These are phyloP conservation scores for Chalciporus pseudorubinellus DNA, from an alignment of 768 basidiomycete species.

Conservation along the genomic window DNA sequence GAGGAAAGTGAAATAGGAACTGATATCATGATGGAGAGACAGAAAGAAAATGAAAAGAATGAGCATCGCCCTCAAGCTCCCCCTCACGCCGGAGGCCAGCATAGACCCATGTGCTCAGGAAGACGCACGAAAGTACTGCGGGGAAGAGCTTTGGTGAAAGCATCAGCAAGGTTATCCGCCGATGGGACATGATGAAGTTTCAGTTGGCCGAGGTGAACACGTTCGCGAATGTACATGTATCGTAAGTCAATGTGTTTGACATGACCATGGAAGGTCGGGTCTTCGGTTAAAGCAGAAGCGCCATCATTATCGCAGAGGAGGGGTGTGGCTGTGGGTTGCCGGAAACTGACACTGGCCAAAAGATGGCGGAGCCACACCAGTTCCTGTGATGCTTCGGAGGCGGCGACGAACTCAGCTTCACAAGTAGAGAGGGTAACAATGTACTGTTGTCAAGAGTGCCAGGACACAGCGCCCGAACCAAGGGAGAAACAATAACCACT, in stretches of 20 bases:
- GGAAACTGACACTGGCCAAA: slow-evolving; percentile 13
- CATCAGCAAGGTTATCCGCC: slow-evolving; percentile 36
- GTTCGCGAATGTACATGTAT: slow-evolving; percentile 40
- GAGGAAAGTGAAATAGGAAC: no score
- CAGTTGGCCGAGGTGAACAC: slow-evolving; percentile 23
- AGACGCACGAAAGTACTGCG: slow-evolving; percentile 14
- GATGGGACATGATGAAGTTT: slow-evolving; percentile 32
- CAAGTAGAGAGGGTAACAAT: slow-evolving; percentile 39
- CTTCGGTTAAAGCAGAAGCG: slow-evolving; percentile 33
- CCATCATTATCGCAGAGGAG: slow-evolving; percentile 38
- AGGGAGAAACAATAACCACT: slow-evolving; percentile 22
- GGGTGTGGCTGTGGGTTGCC: neutral
- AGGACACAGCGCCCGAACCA: slow-evolving; percentile 25
- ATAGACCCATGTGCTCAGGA: slow-evolving; percentile 16
- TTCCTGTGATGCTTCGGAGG: slow-evolving; percentile 32
- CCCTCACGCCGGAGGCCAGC: neutral
- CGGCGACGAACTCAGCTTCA: slow-evolving; percentile 45
- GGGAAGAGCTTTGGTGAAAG: slow-evolving; percentile 40
- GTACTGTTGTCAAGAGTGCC: slow-evolving; percentile 37
- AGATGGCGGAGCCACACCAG: slow-evolving; percentile 34
- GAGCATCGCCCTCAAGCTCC: neutral
- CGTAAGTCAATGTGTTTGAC: slow-evolving; percentile 46
- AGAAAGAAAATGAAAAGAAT: no score
- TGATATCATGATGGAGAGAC: no score
- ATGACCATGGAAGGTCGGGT: slow-evolving; percentile 36